A percentile compares a stretch with the other conserved stretches of the same genome.
These are phyloP conservation scores for Tricharina praecox DNA, from an alignment of 495 filamentous ascomycete species.

Conservation along the genomic window DNA sequence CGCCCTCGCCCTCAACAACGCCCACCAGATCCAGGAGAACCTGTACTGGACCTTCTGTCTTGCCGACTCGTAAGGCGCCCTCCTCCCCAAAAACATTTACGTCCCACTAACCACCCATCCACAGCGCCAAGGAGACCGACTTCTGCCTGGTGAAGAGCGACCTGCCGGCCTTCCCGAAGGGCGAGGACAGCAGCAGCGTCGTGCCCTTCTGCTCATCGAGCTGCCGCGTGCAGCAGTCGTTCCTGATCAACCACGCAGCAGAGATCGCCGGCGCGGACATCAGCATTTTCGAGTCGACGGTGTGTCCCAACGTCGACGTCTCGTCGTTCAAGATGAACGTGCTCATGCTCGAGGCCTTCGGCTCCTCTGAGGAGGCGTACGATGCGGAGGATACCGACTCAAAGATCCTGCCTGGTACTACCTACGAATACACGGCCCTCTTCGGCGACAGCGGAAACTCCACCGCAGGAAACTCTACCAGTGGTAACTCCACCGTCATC, in stretches of 20 bases:
- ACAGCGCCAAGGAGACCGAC: no score
- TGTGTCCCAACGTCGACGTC: constrained; percentile 31
- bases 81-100: no score
- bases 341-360: constrained; percentile 9
- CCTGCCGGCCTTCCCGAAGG: constrained; percentile 8
- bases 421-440: not conserved
- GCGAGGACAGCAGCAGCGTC: not conserved
- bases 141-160: constrained; percentile 7
- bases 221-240: constrained; percentile 12
- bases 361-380: not conserved
- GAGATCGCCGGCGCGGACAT: constrained; percentile 40
- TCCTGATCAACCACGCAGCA: constrained; percentile 30
- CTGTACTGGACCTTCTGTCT: constrained; percentile 17
- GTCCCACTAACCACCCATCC: no score
- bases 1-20: constrained; percentile 5
- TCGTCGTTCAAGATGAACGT: constrained; percentile 10
- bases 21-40: constrained; percentile 12
- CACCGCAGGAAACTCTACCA: no score
- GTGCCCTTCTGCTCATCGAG: constrained; percentile 10
- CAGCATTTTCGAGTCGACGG: constrained; percentile 11
- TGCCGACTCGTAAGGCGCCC: no score
- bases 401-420: not conserved
- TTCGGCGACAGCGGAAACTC: no score
- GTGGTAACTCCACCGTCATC: no score
- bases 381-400: not conserved